Conservation (phyloP, 2,329 filamentous ascomycete species). For the Cyclaneusma minus region DNA sequence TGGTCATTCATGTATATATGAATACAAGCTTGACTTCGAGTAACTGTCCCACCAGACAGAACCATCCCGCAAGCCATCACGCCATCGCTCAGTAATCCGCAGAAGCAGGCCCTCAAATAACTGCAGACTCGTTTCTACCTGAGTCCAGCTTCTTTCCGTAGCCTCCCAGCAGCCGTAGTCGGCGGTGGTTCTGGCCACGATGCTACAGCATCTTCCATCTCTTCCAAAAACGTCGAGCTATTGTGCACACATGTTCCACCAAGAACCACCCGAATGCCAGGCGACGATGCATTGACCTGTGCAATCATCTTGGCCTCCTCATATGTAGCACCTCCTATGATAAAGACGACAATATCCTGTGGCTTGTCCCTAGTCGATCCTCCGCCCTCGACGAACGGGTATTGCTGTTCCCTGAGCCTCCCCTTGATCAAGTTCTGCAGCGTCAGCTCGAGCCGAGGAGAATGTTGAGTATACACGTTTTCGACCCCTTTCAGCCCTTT, state of each 20-base stretch:
- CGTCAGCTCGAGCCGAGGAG: slow-evolving; percentile 71
- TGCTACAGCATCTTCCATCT: slow-evolving; percentile 77
- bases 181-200: slow-evolving; percentile 60
- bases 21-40: too few species aligned
- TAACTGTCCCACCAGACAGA: too few species aligned
- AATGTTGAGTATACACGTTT: slow-evolving; percentile 98
- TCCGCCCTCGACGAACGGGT: slow-evolving; percentile 84
- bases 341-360: slow-evolving; percentile 90
- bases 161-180: slow-evolving; percentile 17
- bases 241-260: slow-evolving; percentile 85
- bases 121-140: too few species aligned
- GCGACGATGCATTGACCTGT: slow-evolving; percentile 82
- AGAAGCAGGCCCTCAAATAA: too few species aligned
- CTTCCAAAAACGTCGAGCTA: slow-evolving; percentile 72
- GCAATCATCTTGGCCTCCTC: slow-evolving; percentile 95
- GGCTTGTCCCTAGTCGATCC: slow-evolving; percentile 85
- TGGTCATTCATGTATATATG: too few species aligned
- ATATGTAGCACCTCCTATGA: slow-evolving; percentile 85
- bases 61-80: too few species aligned
- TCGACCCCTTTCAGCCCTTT: slow-evolving; percentile 95
- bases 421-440: slow-evolving; percentile 91
- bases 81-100: too few species aligned
- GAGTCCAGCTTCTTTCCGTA: slow-evolving; percentile 18
- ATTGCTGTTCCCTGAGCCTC: slow-evolving; percentile 68
- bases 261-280: slow-evolving; percentile 76